A percentile compares a stretch with the other conserved stretches of the same genome.
Evolutionary conservation across 345 rosid species (phyloP).

Genomic region (Noccaea bulbosa): DNA sequence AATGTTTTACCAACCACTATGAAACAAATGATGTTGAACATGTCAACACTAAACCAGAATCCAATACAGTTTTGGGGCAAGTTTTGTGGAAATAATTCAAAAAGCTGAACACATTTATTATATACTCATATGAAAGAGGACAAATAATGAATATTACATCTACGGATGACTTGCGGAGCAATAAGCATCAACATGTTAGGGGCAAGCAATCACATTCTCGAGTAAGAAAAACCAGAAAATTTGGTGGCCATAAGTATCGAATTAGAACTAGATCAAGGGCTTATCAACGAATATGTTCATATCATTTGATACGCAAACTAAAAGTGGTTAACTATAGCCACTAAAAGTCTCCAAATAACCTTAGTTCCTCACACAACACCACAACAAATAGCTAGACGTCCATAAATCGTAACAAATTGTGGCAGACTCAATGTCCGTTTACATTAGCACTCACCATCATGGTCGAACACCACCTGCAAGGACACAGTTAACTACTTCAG

Average conservation of each 20-base stretch:
- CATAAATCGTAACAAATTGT: conserved; percentile 8
- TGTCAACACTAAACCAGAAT: conserved; percentile 2
- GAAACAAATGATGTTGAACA: conserved; percentile 18
- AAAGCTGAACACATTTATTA: background rate
- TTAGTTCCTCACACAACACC: conserved; percentile 4
- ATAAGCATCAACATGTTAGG: conserved; percentile 5
- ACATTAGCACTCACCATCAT: conserved; percentile 75
- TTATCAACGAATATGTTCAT: background rate
- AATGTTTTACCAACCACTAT: conserved; percentile 10
- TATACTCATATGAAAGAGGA: background rate
- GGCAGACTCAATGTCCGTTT: conserved; percentile 13
- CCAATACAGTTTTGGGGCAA: background rate
- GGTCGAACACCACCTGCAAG: conserved; percentile 96
- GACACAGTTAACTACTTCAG: conserved; percentile 26
- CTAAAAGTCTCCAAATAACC: background rate
- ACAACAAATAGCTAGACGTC: conserved; percentile 14
- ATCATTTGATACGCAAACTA: conserved; percentile 7
- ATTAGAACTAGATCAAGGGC: conserved; percentile 13
- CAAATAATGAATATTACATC: background rate
- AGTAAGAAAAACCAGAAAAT: background rate
- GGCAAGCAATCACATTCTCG: conserved; percentile 14
- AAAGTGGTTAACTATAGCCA: conserved; percentile 16
- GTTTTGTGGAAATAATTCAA: conserved; percentile 1
- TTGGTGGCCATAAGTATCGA: conserved; percentile 9
- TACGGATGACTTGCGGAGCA: conserved; percentile 3